Evolutionary conservation across 768 basidiomycete species (phyloP).

Genomic region (Russula olivacea): DNA sequence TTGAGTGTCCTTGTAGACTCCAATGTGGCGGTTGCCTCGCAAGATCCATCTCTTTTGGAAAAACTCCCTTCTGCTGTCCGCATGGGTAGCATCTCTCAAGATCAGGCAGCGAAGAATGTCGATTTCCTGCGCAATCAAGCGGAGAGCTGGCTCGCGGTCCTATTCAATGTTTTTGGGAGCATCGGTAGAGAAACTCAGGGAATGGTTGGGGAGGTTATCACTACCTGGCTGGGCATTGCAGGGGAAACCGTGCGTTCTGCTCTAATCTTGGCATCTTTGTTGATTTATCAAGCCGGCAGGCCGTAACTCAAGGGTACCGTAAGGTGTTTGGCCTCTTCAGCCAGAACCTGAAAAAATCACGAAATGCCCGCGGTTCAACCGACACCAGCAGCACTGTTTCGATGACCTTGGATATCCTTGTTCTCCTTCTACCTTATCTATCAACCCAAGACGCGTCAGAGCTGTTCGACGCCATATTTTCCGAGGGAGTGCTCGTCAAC

Average conservation of each 20-base stretch:
- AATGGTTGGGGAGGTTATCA: conserved; percentile 83
- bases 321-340: conserved; percentile 72
- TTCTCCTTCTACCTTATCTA: conserved; percentile 75
- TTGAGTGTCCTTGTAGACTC: conserved; percentile 80
- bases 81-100: conserved; percentile 40
- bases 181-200: conserved; percentile 68
- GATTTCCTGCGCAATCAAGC: conserved; percentile 67
- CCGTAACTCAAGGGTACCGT: conserved; percentile 71
- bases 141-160: conserved; percentile 90
- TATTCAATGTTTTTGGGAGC: conserved; percentile 94
- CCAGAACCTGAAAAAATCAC: conserved; percentile 48
- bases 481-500: conserved; percentile 60
- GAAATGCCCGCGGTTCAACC: conserved; percentile 33
- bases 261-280: not conserved
- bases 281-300: conserved; percentile 35
- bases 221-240: conserved; percentile 79
- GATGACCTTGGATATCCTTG: conserved; percentile 77
- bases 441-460: conserved; percentile 52
- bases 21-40: conserved; percentile 51
- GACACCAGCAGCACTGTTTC: conserved; percentile 45
- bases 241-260: conserved; percentile 37
- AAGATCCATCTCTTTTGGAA: conserved; percentile 29
- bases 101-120: conserved; percentile 61
- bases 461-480: conserved; percentile 67
- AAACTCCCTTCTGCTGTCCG: conserved; percentile 31